phyloP scores from a whole-genome alignment of 345 rosid species.

The Boechera stricta region DNA sequence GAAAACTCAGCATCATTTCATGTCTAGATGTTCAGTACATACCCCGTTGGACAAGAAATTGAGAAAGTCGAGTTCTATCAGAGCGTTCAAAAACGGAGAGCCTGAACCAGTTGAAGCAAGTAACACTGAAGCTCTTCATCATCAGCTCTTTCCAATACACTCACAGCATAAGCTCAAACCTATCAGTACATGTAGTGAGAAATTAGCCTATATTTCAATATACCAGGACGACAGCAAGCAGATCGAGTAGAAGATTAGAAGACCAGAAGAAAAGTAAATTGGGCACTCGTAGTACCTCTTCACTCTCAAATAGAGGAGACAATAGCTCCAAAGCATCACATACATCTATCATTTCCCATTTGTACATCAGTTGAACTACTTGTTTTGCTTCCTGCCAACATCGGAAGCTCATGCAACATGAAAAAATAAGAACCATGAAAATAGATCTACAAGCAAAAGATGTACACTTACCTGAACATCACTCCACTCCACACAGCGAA shows the following conservation, averaged over 20 bases:
- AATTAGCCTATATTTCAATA: conserved; percentile 31
- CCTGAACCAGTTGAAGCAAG: conserved; percentile 97
- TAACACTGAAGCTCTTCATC: conserved; percentile 99
- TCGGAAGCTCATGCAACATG: conserved; percentile 31
- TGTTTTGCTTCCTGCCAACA: conserved; percentile 93
- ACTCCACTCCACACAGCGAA: conserved; percentile 97
- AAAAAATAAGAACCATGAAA: conserved; percentile 13
- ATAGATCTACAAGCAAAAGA: conserved; percentile 12
- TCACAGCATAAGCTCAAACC: conserved; percentile 99
- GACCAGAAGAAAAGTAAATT: neutral
- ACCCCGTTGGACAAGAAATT: conserved; percentile 94
- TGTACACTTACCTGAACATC: conserved; percentile 80
- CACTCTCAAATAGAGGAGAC: conserved; percentile 93
- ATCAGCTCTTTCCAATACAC: conserved; percentile 96
- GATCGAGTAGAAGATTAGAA: conserved; percentile 8
- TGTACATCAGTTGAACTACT: conserved; percentile 86
- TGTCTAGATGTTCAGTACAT: conserved; percentile 45
- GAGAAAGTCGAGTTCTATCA: conserved; percentile 92
- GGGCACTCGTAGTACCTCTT: conserved; percentile 65
- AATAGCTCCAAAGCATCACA: conserved; percentile 94
- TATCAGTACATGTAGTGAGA: conserved; percentile 46
- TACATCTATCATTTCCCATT: conserved; percentile 93
- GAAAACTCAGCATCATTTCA: conserved; percentile 22
- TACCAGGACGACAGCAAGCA: conserved; percentile 18
- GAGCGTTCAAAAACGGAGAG: conserved; percentile 98